Base-by-base conservation (phyloP, 148 eudicot genomes). In the Salicornia ramosissima region DNA sequence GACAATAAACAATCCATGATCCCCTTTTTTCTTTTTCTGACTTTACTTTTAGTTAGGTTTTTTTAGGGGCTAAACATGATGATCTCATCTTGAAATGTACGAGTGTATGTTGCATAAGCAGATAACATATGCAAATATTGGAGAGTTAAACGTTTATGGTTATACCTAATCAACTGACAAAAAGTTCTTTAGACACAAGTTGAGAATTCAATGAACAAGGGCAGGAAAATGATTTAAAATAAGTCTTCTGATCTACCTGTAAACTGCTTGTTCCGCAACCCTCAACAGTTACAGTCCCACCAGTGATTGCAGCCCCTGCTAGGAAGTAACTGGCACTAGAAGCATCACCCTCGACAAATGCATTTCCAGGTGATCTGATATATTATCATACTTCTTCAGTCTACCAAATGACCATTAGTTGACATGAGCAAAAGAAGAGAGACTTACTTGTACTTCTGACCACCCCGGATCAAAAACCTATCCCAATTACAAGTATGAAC, bases 241-340 rank as follows among this genome's bases (percentile, higher is more conserved):
- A 26, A 42, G 46, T 67, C 55, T 45, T 51, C 19, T 66, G 29
- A 64, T 55, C 64, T 76, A 92, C 97, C 91, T 92, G 96, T 42
- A 75, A 87, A 81, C 98, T 90, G 84, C 86, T 88, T 33, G 95
- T 90, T 13, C 98, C 98, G 73, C 98, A 93, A 51, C 98, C 98
- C 88, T 93, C 96, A 74, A 93, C 98, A 65, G 95, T 93, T 73
- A 93, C 75, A 49, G 98, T 93, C 72, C 98, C 98, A 75, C 96
- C 98, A 54, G 96, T 90, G 71, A 93, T 82, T 26, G 95, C 98
- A 26, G 98, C 98, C 80, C 98, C 98, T 46, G 90, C 98, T 66
- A 93, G 73, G 80, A 93, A 93, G 84, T 93, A 93, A 79, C 98
- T 90, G 55, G 98, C 98, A 75, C 98, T 93, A 40, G 98, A 93